Evolutionary conservation across 2,329 filamentous ascomycete genomes (phyloP), one percentile per base, ranked within the genome.

Genomic region (Ceratocystis colombiana): DNA sequence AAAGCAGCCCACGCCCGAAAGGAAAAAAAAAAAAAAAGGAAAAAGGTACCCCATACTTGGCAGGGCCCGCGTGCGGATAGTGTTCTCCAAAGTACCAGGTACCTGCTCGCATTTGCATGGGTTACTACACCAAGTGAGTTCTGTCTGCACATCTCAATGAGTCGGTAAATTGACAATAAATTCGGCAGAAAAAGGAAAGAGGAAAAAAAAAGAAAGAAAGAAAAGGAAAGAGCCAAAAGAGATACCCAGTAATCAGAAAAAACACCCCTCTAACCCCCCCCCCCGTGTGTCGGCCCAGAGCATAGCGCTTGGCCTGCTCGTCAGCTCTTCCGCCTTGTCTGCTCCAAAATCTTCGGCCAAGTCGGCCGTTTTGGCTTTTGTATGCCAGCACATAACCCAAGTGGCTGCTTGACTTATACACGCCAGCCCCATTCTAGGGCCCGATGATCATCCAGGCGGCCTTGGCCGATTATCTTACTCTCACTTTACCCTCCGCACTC

Each of bases 11-110:
- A 41, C 37, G 37, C 37, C 10, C 10, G 10, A 41, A 12, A 15
- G 20, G 3, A 53, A 25, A 15, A 53, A 15, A 50, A n/a, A n/a
- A 28, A 6, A 8, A 20, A 10, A 8, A 53, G 20, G 12, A 28
- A 53, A 53, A 17, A 48, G 28, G 53, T 59, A 59, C 28, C 28
- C 28, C 53, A 59, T 59, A 59, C 53, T 59, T 59, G 53, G 15
- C 53, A 59, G 53, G 53, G 53, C 28, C 28, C n/a, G 28, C 28
- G 28, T 59, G 53, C 28, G 53, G 53, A 10, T 6, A 5, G 22
- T 33, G 53, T 25, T 37, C 25, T 8, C 15, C 28, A 59, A 33
- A 59, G 53, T 59, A 59, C 53, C 53, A 25, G 53, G 53, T 59
- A 59, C 53, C 53, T 59, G 17, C 53, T 59, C 37, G 53, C 1